phyloP scores from a whole-genome alignment of 176 grass and related monocot genomes.

The Ananas comosus region DNA sequence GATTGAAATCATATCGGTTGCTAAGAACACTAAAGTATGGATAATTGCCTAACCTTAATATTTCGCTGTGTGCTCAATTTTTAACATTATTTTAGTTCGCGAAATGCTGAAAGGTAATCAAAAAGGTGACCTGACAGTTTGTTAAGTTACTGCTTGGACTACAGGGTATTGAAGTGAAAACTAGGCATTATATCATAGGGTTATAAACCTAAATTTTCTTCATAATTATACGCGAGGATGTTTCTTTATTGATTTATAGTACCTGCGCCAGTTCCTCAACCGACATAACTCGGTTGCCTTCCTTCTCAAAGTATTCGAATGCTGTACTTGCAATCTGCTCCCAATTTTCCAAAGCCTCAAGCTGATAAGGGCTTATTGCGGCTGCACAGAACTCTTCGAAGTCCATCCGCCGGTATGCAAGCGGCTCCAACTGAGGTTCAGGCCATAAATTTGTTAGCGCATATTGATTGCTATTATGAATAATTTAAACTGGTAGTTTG shows the following conservation, averaged over 20 bases:
- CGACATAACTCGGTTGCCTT: constrained; percentile 78
- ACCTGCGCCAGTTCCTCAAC: constrained; percentile 91
- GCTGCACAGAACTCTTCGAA: constrained; percentile 98
- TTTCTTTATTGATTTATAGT: constrained; percentile 2
- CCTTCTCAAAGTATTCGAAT: constrained; percentile 81
- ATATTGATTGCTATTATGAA: constrained; percentile 10
- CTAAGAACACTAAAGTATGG: too few relatives aligned
- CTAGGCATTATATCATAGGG: background rate
- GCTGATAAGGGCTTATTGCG: constrained; percentile 85
- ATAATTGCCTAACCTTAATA: too few relatives aligned
- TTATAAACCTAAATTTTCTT: background rate
- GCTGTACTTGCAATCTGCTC: constrained; percentile 90
- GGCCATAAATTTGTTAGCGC: constrained; percentile 13
- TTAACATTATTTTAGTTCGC: too few relatives aligned
- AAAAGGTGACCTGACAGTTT: too few relatives aligned
- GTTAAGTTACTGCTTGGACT: too few relatives aligned
- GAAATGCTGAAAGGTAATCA: too few relatives aligned
- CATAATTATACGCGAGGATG: background rate
- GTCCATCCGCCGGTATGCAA: constrained; percentile 79
- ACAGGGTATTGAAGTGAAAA: background rate
- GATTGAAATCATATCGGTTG: too few relatives aligned
- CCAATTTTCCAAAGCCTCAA: constrained; percentile 93
- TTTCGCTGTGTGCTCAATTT: too few relatives aligned
- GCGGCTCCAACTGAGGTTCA: constrained; percentile 68
- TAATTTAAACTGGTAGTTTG: background rate